Conservation (phyloP, 1,139 yeast species). For the Yamadazyma friedrichii region DNA sequence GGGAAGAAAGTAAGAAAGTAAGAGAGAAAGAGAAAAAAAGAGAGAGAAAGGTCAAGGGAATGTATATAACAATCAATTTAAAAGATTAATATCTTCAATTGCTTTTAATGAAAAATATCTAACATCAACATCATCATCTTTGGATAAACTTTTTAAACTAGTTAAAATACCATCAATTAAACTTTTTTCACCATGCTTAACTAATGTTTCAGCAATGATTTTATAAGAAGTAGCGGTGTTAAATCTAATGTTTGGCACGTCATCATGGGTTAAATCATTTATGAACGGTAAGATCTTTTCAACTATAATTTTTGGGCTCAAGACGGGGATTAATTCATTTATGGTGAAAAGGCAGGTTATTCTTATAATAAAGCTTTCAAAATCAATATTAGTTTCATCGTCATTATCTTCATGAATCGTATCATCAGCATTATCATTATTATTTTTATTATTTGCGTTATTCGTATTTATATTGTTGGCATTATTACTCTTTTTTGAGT, state of each 20-base stretch:
- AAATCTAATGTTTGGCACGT: slow-evolving; percentile 92
- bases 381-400: slow-evolving; percentile 42
- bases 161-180: slow-evolving; percentile 62
- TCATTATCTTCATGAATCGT: slow-evolving; percentile 21
- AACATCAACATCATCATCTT: slow-evolving; percentile 87
- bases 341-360: slow-evolving; percentile 88
- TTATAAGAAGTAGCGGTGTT: slow-evolving; percentile 87
- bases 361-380: slow-evolving; percentile 79
- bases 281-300: slow-evolving; percentile 78
- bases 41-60: neutral
- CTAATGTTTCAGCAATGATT: slow-evolving; percentile 54
- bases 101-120: slow-evolving; percentile 77
- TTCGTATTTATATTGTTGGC: slow-evolving; percentile 8
- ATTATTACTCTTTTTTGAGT: slow-evolving; percentile 11
- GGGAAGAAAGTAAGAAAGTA: no score
- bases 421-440: slow-evolving; percentile 17
- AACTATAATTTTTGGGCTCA: slow-evolving; percentile 56
- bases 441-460: slow-evolving; percentile 13
- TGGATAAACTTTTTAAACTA: slow-evolving; percentile 59
- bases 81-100: slow-evolving; percentile 7
- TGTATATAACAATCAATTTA: slow-evolving; percentile 1
- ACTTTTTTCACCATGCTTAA: slow-evolving; percentile 26
- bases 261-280: slow-evolving; percentile 66
- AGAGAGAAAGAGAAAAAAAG: neutral
- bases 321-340: slow-evolving; percentile 71